Conservation (phyloP, 768 basidiomycete species). For the Dendrothele bispora region DNA sequence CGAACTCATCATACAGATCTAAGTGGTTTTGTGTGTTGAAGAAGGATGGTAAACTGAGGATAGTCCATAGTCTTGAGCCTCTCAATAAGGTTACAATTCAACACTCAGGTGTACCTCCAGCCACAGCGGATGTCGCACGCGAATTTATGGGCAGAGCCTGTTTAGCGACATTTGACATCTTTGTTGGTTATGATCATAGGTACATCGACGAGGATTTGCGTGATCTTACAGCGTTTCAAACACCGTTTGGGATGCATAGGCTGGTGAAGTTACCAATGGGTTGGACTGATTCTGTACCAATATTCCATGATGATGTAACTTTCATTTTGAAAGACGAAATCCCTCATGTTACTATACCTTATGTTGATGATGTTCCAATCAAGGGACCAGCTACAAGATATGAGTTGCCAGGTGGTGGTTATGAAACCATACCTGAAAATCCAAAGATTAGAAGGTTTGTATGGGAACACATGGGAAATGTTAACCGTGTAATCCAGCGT, state of each 20-base stretch:
- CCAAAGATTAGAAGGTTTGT: too few species aligned
- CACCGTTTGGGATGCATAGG: slow-evolving; percentile 22
- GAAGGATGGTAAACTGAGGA: slow-evolving; percentile 34
- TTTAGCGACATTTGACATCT: slow-evolving; percentile 32
- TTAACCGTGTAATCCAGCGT: slow-evolving; percentile 35
- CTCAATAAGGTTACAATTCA: slow-evolving; percentile 36
- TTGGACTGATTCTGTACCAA: slow-evolving; percentile 30
- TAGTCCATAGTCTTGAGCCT: slow-evolving; percentile 37
- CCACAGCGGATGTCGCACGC: slow-evolving; percentile 29
- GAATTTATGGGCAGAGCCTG: slow-evolving; percentile 31
- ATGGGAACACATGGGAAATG: slow-evolving; percentile 32
- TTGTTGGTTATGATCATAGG: slow-evolving; percentile 35
- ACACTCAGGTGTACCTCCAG: slow-evolving; percentile 33
- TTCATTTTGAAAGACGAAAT: slow-evolving; percentile 40
- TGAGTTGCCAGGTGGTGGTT: slow-evolving; percentile 20
- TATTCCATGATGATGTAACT: slow-evolving; percentile 39
- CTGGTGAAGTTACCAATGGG: slow-evolving; percentile 27
- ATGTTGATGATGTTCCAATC: slow-evolving; percentile 38
- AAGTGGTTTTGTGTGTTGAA: slow-evolving; percentile 37
- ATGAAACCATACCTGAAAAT: slow-evolving; percentile 37
- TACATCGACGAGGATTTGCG: slow-evolving; percentile 24
- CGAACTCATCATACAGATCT: slow-evolving; percentile 32
- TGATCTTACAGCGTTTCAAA: slow-evolving; percentile 42
- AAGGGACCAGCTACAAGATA: slow-evolving; percentile 34
- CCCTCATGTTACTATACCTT: slow-evolving; percentile 32